Conservation (phyloP, 257 asterid species). For the Solanum chaucha region DNA sequence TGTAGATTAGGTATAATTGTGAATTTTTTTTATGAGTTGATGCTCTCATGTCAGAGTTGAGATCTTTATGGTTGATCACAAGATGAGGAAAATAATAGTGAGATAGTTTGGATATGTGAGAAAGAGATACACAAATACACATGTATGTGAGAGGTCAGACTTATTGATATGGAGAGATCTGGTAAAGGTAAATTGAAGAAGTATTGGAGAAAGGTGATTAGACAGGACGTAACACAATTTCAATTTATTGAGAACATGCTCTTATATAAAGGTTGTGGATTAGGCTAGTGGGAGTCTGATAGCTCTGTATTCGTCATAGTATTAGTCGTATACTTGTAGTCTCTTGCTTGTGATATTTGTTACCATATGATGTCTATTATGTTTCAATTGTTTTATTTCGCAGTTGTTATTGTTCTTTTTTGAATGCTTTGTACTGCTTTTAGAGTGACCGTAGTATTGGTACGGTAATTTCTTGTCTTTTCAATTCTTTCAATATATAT, state of each 20-base stretch:
- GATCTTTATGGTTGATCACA: neutral
- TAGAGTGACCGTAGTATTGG: neutral
- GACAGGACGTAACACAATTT: rapidly evolving
- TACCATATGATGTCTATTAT: neutral
- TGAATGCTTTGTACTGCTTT: neutral
- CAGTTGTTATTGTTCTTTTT: no score
- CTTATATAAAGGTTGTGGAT: no score
- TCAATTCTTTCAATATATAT: rapidly evolving
- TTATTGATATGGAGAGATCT: no score
- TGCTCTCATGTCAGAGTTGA: rapidly evolving
- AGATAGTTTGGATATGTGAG: no score
- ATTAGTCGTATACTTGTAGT: neutral
- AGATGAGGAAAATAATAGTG: no score
- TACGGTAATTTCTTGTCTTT: neutral
- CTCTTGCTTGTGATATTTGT: neutral
- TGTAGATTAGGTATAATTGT: neutral
- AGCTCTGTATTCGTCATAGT: neutral
- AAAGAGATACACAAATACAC: no score
- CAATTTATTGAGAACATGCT: no score
- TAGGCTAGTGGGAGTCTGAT: neutral
- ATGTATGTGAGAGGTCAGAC: no score
- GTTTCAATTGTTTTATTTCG: no score
- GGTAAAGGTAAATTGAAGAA: rapidly evolving
- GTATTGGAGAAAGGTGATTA: no score
- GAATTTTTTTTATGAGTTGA: neutral